Evolutionary conservation across 768 basidiomycete species (phyloP).

Genomic region (Serendipita sp.): DNA sequence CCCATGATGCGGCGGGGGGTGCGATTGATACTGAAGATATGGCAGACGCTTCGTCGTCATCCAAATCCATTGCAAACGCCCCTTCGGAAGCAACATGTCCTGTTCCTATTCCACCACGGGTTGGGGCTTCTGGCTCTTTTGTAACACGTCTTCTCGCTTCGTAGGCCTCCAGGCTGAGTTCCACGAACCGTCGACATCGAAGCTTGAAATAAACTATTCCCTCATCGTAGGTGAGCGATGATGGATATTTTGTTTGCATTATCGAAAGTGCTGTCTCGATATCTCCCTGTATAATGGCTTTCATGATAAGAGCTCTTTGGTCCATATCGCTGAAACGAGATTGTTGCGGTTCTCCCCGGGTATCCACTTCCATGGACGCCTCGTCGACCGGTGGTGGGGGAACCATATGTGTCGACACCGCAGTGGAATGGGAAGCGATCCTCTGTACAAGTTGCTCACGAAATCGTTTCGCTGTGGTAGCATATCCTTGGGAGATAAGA

Average conservation of each 20-base stretch:
- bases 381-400: not conserved
- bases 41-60: slow-evolving; percentile 1
- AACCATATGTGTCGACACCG: not conserved
- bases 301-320: slow-evolving; percentile 53
- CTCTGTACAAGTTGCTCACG: slow-evolving; percentile 28
- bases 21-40: not conserved
- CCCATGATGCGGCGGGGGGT: not conserved
- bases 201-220: slow-evolving; percentile 68
- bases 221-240: slow-evolving; percentile 48
- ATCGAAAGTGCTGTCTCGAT: slow-evolving; percentile 51
- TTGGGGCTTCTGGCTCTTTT: slow-evolving; percentile 23
- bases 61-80: slow-evolving; percentile 6
- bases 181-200: slow-evolving; percentile 73
- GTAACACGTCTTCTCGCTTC: slow-evolving; percentile 24
- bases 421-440: not conserved
- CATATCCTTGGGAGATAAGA: slow-evolving; percentile 73
- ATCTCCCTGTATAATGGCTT: slow-evolving; percentile 51
- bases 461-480: slow-evolving; percentile 52
- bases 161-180: slow-evolving; percentile 56
- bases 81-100: not conserved
- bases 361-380: slow-evolving; percentile 4
- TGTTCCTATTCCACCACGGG: not conserved
- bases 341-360: not conserved
- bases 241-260: slow-evolving; percentile 40
- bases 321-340: slow-evolving; percentile 35